phyloP scores from a whole-genome alignment of 1,284 basidiomycete species.

The Spongispora temasekensis region DNA sequence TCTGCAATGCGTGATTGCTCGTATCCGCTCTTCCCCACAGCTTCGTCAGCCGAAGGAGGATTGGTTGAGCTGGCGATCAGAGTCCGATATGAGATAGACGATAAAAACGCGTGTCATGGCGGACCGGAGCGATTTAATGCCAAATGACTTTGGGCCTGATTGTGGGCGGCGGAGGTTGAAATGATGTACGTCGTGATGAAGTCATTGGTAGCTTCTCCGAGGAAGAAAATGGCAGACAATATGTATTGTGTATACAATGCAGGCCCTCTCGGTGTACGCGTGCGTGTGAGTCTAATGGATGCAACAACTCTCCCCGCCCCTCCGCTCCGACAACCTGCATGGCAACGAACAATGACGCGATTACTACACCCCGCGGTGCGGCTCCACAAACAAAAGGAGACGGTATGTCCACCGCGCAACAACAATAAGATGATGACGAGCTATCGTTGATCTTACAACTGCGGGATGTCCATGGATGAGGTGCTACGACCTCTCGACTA shows the following conservation, averaged over 20 bases:
- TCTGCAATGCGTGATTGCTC: neutral
- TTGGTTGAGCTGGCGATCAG: slow-evolving; percentile 20
- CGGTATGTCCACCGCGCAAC: slow-evolving; percentile 2
- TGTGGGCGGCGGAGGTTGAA: slow-evolving; percentile 22
- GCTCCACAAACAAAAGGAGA: slow-evolving; percentile 18
- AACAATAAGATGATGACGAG: slow-evolving; percentile 14
- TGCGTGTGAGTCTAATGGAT: slow-evolving; percentile 20
- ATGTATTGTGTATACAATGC: slow-evolving; percentile 26
- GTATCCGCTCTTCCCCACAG: slow-evolving; percentile 19
- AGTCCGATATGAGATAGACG: slow-evolving; percentile 24
- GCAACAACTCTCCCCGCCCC: slow-evolving; percentile 6
- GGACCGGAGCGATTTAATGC: slow-evolving; percentile 1
- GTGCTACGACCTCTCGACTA: slow-evolving; percentile 16
- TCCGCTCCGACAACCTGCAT: slow-evolving; percentile 27
- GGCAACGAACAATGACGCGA: slow-evolving; percentile 10
- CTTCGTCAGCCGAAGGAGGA: slow-evolving; percentile 5
- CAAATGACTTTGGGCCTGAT: neutral
- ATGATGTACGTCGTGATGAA: slow-evolving; percentile 17
- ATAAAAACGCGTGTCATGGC: slow-evolving; percentile 2
- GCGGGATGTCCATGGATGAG: slow-evolving; percentile 21
- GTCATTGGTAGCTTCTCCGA: slow-evolving; percentile 27
- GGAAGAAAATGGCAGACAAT: neutral
- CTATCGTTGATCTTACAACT: slow-evolving; percentile 31
- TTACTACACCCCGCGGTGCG: slow-evolving; percentile 10
- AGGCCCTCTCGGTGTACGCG: slow-evolving; percentile 23